phyloP scores from a whole-genome alignment of 371 early-diverging fungal genomes.

The Rhizopus delemar region DNA sequence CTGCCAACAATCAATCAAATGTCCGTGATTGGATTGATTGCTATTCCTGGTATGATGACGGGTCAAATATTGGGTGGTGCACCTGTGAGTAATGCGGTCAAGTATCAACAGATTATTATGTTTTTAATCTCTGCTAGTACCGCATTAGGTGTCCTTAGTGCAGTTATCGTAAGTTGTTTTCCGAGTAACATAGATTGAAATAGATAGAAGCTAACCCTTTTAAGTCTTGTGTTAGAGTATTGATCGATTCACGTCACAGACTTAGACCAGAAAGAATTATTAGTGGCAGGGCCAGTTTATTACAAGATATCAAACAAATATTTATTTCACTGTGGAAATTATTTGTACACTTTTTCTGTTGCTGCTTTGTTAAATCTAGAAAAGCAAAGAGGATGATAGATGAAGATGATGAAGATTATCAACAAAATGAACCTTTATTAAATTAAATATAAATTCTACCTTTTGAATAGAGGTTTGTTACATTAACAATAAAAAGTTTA shows the following conservation, averaged over 20 bases:
- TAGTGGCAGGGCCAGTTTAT: slow-evolving; percentile 29
- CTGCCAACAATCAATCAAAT: slow-evolving; percentile 82
- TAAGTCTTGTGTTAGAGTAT: slow-evolving; percentile 53
- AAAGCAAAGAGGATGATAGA: background rate
- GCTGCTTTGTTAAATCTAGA: slow-evolving; percentile 1
- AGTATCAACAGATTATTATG: slow-evolving; percentile 78
- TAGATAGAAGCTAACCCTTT: background rate
- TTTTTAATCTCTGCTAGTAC: slow-evolving; percentile 74
- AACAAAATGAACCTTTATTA: slow-evolving; percentile 19
- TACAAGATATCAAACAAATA: slow-evolving; percentile 25
- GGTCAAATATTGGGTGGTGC: slow-evolving; percentile 87
- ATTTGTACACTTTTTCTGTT: slow-evolving; percentile 10
- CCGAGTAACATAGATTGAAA: background rate
- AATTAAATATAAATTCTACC: background rate
- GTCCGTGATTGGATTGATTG: slow-evolving; percentile 81
- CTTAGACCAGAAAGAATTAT: slow-evolving; percentile 64
- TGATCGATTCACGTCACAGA: slow-evolving; percentile 60
- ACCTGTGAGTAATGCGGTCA: slow-evolving; percentile 71
- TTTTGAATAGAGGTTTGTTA: background rate
- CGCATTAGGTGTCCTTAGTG: slow-evolving; percentile 61
- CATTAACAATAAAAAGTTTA: background rate
- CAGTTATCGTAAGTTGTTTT: slow-evolving; percentile 44
- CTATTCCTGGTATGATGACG: slow-evolving; percentile 89
- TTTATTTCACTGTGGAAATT: slow-evolving; percentile 7
- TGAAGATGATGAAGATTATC: slow-evolving; percentile 7